Evolutionary conservation across 2,329 filamentous ascomycete species (phyloP).

Genomic region (Plenodomus lindquistii): DNA sequence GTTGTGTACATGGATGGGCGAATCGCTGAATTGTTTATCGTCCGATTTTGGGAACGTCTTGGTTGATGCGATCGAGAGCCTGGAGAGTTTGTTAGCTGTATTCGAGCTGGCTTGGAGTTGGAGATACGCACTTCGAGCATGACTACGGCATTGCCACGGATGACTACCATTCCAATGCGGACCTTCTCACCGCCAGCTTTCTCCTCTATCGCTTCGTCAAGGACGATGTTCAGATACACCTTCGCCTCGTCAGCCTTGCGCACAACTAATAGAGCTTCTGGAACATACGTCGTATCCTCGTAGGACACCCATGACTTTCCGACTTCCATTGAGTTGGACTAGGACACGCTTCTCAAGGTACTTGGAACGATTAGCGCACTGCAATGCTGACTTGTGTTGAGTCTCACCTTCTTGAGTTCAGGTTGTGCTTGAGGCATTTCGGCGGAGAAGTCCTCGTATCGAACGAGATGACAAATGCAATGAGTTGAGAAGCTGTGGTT

Average conservation of each 20-base stretch:
- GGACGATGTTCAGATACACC: conserved; percentile 98
- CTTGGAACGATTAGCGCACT: conserved; percentile 54
- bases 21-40: conserved; percentile 14
- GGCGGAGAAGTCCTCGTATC: conserved; percentile 20
- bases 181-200: conserved; percentile 90
- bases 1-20: neutral
- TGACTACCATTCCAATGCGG: conserved; percentile 91
- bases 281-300: conserved; percentile 88
- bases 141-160: conserved; percentile 96
- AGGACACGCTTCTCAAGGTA: conserved; percentile 99
- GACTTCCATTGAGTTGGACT: conserved; percentile 95
- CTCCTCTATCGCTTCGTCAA: conserved; percentile 96
- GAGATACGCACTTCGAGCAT: conserved; percentile 75
- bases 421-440: conserved; percentile 98
- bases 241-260: conserved; percentile 43
- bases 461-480: conserved; percentile 1
- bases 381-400: neutral
- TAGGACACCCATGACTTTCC: conserved; percentile 92
- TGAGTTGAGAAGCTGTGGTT: neutral
- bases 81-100: conserved; percentile 15
- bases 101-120: neutral
- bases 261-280: neutral
- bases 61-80: conserved; percentile 44
- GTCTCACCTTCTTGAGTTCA: conserved; percentile 90
- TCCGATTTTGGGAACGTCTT: conserved; percentile 39